phyloP scores from a whole-genome alignment of 78 protist genomes.

The Creolimax fragrantissima region DNA sequence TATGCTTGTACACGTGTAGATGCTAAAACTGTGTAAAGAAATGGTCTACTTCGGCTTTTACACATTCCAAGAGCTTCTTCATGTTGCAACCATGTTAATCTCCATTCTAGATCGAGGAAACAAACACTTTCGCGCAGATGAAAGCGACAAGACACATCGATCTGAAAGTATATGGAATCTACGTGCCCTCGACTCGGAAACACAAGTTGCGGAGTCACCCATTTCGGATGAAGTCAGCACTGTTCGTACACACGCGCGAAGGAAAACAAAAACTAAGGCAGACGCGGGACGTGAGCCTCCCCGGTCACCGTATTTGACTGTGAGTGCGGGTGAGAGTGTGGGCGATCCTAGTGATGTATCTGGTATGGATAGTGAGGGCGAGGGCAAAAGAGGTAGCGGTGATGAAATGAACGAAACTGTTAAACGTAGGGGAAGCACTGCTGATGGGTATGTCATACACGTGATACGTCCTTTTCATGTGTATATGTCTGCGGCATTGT shows the following conservation, averaged over 20 bases:
- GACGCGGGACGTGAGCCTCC: too few relatives aligned
- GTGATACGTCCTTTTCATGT: neutral
- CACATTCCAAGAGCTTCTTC: slow-evolving; percentile 1
- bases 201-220: too few relatives aligned
- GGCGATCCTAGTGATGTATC: too few relatives aligned
- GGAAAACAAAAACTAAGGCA: too few relatives aligned
- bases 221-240: too few relatives aligned
- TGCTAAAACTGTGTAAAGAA: neutral
- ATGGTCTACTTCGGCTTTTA: slow-evolving; percentile 27
- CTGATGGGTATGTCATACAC: neutral
- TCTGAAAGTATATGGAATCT: neutral
- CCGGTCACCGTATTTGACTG: too few relatives aligned
- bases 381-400: too few relatives aligned
- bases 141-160: neutral
- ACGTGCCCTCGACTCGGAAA: too few relatives aligned
- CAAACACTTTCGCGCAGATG: neutral
- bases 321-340: too few relatives aligned
- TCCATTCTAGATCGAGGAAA: neutral
- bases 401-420: neutral
- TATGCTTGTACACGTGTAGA: neutral
- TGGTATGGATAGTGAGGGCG: too few relatives aligned
- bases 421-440: neutral
- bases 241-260: too few relatives aligned
- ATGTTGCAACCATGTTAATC: neutral
- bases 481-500: neutral